Percentiles rank a stretch among this genome's conserved stretches.
Evolutionary conservation across 192 early-diverging fungal genomes (phyloP).

Genomic region (Kickxella alabastrina): DNA sequence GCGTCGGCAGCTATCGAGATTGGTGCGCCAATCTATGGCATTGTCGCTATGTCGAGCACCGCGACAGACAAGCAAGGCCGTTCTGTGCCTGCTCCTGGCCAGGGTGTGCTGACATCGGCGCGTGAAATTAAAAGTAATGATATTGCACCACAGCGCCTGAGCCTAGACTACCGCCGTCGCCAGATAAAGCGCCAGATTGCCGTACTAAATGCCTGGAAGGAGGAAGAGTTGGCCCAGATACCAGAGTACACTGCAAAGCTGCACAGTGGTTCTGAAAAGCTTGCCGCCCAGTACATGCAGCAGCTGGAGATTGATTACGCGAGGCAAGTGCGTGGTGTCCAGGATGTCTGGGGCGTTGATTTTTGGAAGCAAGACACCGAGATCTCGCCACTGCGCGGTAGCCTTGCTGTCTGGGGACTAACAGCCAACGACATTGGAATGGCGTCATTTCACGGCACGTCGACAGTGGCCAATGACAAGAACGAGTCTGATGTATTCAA

Average conservation of each 20-base stretch:
- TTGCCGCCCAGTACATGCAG: constrained; percentile 11
- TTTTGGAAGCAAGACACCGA: constrained; percentile 72
- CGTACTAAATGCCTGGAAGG: constrained; percentile 5
- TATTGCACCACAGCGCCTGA: constrained; percentile 57
- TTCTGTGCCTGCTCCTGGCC: constrained; percentile 90
- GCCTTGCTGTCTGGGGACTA: constrained; percentile 78
- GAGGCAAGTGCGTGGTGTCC: constrained; percentile 67
- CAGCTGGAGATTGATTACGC: constrained; percentile 58
- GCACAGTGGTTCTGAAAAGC: not conserved
- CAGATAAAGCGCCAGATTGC: constrained; percentile 53
- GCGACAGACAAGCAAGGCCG: constrained; percentile 94
- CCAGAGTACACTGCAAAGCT: not conserved
- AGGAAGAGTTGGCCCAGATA: not conserved
- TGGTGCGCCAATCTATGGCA: constrained; percentile 89
- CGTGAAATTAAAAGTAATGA: constrained; percentile 62
- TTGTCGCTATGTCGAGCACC: constrained; percentile 82
- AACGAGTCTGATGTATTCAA: constrained; percentile 89
- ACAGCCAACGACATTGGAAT: constrained; percentile 85
- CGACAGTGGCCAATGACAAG: constrained; percentile 92
- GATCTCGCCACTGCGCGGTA: constrained; percentile 83
- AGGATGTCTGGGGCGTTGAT: constrained; percentile 71
- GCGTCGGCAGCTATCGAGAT: constrained; percentile 84
- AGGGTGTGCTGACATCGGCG: constrained; percentile 89
- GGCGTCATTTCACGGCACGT: constrained; percentile 93
- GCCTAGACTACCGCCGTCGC: constrained; percentile 77